Evolutionary conservation across 2,329 filamentous ascomycete genomes (phyloP).

Genomic region (Nakataea oryzae): DNA sequence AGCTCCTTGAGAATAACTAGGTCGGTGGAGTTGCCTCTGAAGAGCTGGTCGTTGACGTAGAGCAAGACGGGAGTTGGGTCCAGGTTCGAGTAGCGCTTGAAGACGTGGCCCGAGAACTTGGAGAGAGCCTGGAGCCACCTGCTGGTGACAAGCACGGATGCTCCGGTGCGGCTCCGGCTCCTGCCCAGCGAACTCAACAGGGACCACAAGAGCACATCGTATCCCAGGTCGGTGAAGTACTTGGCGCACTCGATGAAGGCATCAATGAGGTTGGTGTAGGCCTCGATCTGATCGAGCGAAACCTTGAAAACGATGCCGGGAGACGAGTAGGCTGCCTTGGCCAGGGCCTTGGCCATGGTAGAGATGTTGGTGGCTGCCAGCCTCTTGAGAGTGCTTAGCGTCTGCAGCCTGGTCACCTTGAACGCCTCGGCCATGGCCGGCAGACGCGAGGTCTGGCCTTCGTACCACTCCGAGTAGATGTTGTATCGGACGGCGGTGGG

Average conservation of each 20-base stretch:
- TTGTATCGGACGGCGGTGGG: conserved; percentile 68
- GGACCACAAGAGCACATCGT: conserved; percentile 89
- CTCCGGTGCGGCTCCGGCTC: conserved; percentile 49
- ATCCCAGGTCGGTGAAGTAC: conserved; percentile 86
- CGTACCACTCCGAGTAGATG: conserved; percentile 91
- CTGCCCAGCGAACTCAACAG: conserved; percentile 64
- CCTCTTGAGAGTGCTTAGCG: conserved; percentile 76
- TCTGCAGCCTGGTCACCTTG: conserved; percentile 65
- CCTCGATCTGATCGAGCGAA: conserved; percentile 82
- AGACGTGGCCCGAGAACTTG: conserved; percentile 83
- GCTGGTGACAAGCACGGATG: conserved; percentile 65
- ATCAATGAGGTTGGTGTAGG: conserved; percentile 89
- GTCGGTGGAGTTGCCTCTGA: conserved; percentile 75
- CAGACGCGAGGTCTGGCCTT: conserved; percentile 63
- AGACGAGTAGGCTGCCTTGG: conserved; percentile 84
- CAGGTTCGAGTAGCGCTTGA: conserved; percentile 75
- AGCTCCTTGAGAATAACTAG: conserved; percentile 86
- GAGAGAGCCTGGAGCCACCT: conserved; percentile 86
- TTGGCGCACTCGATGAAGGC: conserved; percentile 89
- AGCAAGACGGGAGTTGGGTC: conserved; percentile 77
- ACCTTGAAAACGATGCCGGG: conserved; percentile 87
- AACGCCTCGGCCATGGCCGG: conserved; percentile 74
- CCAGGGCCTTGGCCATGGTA: conserved; percentile 76
- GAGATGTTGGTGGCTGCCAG: conserved; percentile 80
- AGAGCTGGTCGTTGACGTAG: conserved; percentile 80